Conservation (phyloP, 1,284 basidiomycete species). For the Cryptococcus depauperatus region DNA sequence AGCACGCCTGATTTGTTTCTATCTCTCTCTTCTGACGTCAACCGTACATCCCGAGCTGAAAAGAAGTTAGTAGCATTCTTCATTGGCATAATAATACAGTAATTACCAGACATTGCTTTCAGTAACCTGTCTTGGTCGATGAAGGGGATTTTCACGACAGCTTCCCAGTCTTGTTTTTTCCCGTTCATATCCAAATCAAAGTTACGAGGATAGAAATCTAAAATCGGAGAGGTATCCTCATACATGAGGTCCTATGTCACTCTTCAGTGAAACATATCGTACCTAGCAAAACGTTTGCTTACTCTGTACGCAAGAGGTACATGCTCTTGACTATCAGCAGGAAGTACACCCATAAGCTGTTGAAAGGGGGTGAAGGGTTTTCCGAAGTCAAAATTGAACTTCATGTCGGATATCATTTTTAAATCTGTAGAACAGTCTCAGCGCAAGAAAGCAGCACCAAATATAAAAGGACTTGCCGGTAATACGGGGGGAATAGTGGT, state of each 20-base stretch:
- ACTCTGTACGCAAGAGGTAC: constrained; percentile 80
- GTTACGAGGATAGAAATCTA: constrained; percentile 86
- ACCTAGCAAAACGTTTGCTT: constrained; percentile 11
- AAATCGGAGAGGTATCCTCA: constrained; percentile 73
- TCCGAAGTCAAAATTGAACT: constrained; percentile 78
- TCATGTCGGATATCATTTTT: constrained; percentile 63
- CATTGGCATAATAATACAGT: neutral
- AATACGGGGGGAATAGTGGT: constrained; percentile 92
- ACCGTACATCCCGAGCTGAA: constrained; percentile 64
- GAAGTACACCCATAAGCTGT: constrained; percentile 97
- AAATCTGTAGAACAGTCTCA: constrained; percentile 55
- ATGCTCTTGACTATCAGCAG: constrained; percentile 76
- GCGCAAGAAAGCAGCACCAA: neutral
- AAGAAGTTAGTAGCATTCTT: constrained; percentile 50
- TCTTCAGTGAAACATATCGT: neutral
- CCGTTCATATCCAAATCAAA: constrained; percentile 95
- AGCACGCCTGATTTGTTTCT: constrained; percentile 69
- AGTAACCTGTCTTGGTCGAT: constrained; percentile 79
- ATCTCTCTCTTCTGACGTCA: constrained; percentile 66
- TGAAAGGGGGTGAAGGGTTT: constrained; percentile 89
- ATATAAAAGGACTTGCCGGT: constrained; percentile 55
- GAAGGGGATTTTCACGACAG: constrained; percentile 97
- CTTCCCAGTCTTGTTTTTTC: constrained; percentile 98
- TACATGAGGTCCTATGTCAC: constrained; percentile 73
- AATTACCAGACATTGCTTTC: constrained; percentile 67